phyloP scores from a whole-genome alignment of 108 stramenopile species.

The Cylindrotheca fusiformis region DNA sequence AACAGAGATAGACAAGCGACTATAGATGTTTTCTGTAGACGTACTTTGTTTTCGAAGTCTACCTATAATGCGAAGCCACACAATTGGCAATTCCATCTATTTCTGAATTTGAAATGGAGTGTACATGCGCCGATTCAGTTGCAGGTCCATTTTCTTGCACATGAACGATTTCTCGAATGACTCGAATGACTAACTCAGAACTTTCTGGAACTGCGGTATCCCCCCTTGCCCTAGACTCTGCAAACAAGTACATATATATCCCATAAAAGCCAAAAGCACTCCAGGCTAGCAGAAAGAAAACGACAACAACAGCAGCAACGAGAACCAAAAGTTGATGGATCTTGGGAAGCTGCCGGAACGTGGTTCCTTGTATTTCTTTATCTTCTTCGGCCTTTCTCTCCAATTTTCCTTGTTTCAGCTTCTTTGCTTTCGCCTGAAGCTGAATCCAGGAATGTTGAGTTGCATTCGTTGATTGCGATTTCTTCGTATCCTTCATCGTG shows the following conservation, averaged over 20 bases:
- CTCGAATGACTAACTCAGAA: constrained; percentile 24
- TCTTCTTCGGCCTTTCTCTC: neutral
- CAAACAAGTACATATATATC: no score
- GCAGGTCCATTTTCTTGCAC: constrained; percentile 16
- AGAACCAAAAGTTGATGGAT: constrained; percentile 13
- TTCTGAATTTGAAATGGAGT: neutral
- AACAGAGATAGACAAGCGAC: no score
- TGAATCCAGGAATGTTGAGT: neutral
- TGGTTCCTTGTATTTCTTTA: constrained; percentile 16
- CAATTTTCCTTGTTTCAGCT: constrained; percentile 10
- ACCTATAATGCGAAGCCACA: neutral
- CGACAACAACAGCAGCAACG: neutral
- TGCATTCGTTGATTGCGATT: neutral
- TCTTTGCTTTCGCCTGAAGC: constrained; percentile 1
- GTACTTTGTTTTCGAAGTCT: neutral
- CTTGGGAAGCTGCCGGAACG: neutral
- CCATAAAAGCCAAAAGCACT: constrained; percentile 32
- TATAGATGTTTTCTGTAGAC: no score
- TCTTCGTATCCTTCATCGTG: neutral
- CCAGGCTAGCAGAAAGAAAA: constrained; percentile 4
- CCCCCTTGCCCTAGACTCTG: no score
- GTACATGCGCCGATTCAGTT: constrained; percentile 4
- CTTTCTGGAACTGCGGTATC: constrained; percentile 3
- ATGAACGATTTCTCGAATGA: constrained; percentile 35
- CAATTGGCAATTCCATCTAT: neutral